These are phyloP conservation scores for Leishmania guyanensis DNA, from an alignment of 208 protist genomes.

Conservation along the genomic window DNA sequence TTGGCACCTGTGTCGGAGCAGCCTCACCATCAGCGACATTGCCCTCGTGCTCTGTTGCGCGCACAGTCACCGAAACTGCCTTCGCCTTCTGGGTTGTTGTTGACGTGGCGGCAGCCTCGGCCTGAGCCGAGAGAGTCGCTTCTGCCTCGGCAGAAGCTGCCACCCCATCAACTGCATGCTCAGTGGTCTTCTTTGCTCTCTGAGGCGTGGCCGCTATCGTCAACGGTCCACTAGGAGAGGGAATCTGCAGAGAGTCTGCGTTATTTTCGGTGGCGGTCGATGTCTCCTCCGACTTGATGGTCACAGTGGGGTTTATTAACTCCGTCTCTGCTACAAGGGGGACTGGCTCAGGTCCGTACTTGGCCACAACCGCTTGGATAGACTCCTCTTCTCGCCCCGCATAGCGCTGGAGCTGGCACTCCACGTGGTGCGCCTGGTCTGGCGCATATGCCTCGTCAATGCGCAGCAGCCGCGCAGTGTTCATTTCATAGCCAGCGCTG, in stretches of 20 bases:
- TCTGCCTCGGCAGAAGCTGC: neutral
- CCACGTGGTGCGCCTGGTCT: conserved; percentile 21
- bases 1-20: neutral
- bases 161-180: neutral
- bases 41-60: neutral
- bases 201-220: neutral
- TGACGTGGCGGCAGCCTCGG: neutral
- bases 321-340: neutral
- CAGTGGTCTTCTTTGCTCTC: neutral
- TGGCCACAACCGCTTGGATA: conserved; percentile 32
- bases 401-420: conserved; percentile 51
- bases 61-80: neutral
- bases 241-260: neutral
- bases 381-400: conserved; percentile 53
- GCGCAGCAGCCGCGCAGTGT: conserved; percentile 28
- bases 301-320: neutral
- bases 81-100: neutral
- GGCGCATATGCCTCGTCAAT: conserved; percentile 45
- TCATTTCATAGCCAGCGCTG: conserved; percentile 4
- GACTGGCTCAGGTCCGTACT: conserved; percentile 24
- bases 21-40: neutral
- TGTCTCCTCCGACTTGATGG: neutral
- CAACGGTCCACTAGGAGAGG: neutral
- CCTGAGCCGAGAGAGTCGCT: neutral
- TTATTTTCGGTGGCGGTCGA: neutral